Conservation (phyloP, 139 green algal genomes). For the Volvox africanus region DNA sequence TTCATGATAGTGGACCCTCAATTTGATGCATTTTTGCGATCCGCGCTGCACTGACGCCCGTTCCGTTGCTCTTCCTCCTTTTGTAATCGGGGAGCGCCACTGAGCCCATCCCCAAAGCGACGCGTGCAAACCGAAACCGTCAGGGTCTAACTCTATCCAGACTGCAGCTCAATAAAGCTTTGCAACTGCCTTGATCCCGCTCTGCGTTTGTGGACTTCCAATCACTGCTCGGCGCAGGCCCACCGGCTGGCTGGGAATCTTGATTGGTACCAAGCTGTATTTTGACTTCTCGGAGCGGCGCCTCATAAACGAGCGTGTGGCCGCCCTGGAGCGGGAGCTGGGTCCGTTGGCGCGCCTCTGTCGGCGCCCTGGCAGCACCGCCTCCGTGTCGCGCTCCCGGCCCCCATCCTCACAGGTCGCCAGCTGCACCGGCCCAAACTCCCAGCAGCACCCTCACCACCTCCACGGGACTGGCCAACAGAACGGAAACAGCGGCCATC, state of each 20-base stretch:
- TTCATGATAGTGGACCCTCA: too few species aligned
- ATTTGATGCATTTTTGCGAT: too few species aligned
- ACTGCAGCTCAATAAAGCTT: too few species aligned
- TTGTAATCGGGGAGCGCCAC: too few species aligned
- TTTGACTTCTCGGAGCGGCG: constrained; percentile 52
- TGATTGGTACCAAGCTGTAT: constrained; percentile 62
- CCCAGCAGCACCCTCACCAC: background rate
- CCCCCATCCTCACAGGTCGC: background rate
- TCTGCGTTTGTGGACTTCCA: background rate
- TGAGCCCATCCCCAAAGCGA: too few species aligned
- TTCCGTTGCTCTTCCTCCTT: too few species aligned
- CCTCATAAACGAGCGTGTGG: constrained; percentile 28
- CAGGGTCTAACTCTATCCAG: too few species aligned
- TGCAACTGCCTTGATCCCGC: background rate
- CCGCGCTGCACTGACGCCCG: too few species aligned
- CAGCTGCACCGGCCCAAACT: background rate
- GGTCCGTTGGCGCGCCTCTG: constrained; percentile 9
- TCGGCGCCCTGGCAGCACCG: constrained; percentile 28
- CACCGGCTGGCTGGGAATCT: constrained; percentile 59
- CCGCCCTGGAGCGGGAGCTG: constrained; percentile 37
- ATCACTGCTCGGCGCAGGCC: background rate
- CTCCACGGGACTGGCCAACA: background rate
- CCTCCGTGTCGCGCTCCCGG: background rate
- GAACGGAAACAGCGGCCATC: background rate
- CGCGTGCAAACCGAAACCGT: too few species aligned